Base-by-base conservation (phyloP, 1,139 yeast species). In the Fermentozyma sake region DNA sequence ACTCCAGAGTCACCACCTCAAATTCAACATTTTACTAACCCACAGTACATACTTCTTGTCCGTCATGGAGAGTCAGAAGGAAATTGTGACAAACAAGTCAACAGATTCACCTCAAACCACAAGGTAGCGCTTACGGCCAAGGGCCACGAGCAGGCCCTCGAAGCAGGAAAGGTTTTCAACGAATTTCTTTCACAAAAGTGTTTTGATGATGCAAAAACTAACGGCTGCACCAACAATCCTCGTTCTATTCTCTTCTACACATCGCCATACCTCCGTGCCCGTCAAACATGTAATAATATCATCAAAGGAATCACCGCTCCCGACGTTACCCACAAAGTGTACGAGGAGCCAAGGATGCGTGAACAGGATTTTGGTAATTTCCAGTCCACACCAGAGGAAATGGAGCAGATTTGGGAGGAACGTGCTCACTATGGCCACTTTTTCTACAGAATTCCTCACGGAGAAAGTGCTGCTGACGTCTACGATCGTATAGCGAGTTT, bases 361-460 rank as follows among this genome's bases (percentile, higher is more conserved):
- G 96, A 87, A 50, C 96, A 87, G 52, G 96, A 87, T 54, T 87
- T 87, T 50, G 96, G 96, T 13, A 87, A 87, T 50, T 86, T 85
- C 54, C 96, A 87, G 56, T 72, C 80, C 32, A 74, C 81, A 21
- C 71, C 80, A 3, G 79, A 71, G 31, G 87, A 80, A 39, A 85
- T 87, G 93, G 79, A 77, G 42, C 60, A 63, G 41, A 77, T 83
- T 18, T 81, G 93, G 86, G 68, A 70, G 30, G 93, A 84, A 43
- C 59, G 96, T 24, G 89, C 95, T 0, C 77, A 78, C 39, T 87
- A 87, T 55, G 96, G 96, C 0, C 95, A 86, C 55, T 87, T 87
- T 32, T 87, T 87, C 55, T 87, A 82, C 50, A 58, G 96, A 31
- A 87, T 87, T 18, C 96, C 96, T 7, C 79, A 83, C 46, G 96